Base-by-base conservation (phyloP, 2,329 filamentous ascomycete species). In the Lasiodiplodia sp. region DNA sequence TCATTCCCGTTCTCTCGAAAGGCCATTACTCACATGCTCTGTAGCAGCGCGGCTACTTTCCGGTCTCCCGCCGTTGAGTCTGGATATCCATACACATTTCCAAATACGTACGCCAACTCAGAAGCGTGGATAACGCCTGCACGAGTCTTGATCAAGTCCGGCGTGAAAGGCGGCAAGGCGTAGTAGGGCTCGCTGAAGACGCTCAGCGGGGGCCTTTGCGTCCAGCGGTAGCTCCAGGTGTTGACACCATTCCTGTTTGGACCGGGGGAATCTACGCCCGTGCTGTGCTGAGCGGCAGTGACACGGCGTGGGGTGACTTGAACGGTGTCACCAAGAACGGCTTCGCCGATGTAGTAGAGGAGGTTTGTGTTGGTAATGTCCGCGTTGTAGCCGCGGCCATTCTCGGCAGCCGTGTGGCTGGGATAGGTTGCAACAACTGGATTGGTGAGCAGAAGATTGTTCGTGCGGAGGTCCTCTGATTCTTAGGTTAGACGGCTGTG, bases 281-380 rank as follows among this genome's bases (percentile, higher is more conserved):
- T 25, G 5, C n/a, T 11, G 11, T 51, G 23, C 31, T 51, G 44
- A 5, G 12, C 51, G 21, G 25, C 21, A 11, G 23, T n/a, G 51
- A 53, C 51, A 10, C 51, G 51, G 8, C 47, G 14, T 0, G 60
- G 60, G 7, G 53, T 31, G 44, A 52, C 25, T 18, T 51, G 47
- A 14, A 52, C 44, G 10, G 49, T 25, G 18, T 64, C 60, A 25
- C 44, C 49, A 16, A 51, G 49, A 14, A 64, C 25, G 1, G 60
- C 60, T 23, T 64, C 60, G 47, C 44, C 28, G 25, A 52, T 16
- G 25, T 64, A 64, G 60, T 64, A 64, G 40, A 28, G 23, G 3
- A 12, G 14, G 5, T 1, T 2, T 23, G 11, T 16, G 12, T 11
- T 11, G 12, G 40, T 37, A 25, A 25, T 25, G 10, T 51, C 40